Percentiles rank a stretch among this genome's conserved stretches.
phyloP scores from a whole-genome alignment of 2,329 filamentous ascomycete genomes.

The Setomelanomma holmii region DNA sequence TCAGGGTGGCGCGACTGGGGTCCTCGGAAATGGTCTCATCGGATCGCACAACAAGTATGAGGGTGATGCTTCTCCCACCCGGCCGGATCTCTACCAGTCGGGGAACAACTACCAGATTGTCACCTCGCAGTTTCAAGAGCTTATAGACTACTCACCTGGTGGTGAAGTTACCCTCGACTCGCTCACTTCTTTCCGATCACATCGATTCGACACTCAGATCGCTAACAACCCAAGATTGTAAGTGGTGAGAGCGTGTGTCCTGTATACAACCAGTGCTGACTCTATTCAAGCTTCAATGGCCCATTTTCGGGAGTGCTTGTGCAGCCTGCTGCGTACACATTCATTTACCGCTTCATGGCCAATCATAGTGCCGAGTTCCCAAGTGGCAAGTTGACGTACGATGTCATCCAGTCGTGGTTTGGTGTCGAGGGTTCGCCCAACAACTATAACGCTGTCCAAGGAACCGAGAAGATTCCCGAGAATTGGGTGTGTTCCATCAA shows the following conservation, averaged over 20 bases:
- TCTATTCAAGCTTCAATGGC: slow-evolving; percentile 21
- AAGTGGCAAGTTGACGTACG: slow-evolving; percentile 17
- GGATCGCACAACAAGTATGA: slow-evolving; percentile 37
- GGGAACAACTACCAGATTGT: slow-evolving; percentile 33
- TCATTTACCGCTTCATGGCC: slow-evolving; percentile 37
- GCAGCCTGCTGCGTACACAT: slow-evolving; percentile 34
- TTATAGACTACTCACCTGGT: slow-evolving; percentile 29
- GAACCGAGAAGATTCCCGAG: slow-evolving; percentile 25
- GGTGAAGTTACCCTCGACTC: slow-evolving; percentile 29
- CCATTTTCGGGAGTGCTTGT: slow-evolving; percentile 31
- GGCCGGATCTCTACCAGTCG: slow-evolving; percentile 27
- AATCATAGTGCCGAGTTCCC: slow-evolving; percentile 29
- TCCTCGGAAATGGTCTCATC: slow-evolving; percentile 25
- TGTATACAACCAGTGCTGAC: background rate
- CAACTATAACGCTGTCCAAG: slow-evolving; percentile 25
- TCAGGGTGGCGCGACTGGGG: slow-evolving; percentile 24
- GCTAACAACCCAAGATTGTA: slow-evolving; percentile 23
- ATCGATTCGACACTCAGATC: slow-evolving; percentile 27
- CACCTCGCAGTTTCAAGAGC: slow-evolving; percentile 25
- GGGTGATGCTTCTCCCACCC: slow-evolving; percentile 29
- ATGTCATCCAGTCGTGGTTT: slow-evolving; percentile 31
- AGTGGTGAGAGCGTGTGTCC: background rate
- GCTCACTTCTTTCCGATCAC: slow-evolving; percentile 24
- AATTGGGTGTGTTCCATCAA: slow-evolving; percentile 30
- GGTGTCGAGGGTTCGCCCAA: slow-evolving; percentile 22